Conservation (phyloP, 1,139 yeast species). For the Taphrina flavorubra region DNA sequence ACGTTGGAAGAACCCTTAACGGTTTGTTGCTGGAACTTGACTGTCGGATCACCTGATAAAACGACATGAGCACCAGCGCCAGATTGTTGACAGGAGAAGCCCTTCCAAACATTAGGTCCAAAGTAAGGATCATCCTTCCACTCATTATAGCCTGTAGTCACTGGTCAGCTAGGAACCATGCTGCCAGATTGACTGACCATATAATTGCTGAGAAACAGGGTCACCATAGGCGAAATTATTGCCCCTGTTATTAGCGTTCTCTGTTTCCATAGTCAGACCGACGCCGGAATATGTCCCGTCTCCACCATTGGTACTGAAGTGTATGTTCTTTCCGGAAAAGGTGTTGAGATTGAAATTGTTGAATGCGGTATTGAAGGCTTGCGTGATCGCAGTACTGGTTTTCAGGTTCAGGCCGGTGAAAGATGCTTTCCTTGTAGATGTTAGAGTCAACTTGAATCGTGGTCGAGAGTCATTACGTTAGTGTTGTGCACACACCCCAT, state of each 20-base stretch:
- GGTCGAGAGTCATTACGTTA: not conserved
- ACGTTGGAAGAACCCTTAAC: not conserved
- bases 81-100: not conserved
- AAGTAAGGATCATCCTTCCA: conserved; percentile 1
- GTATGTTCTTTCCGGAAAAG: not conserved
- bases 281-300: not conserved
- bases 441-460: not conserved
- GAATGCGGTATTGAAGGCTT: not conserved
- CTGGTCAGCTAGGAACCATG: not conserved
- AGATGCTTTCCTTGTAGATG: not conserved
- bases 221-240: not conserved
- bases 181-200: not conserved
- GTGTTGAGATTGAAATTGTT: not conserved
- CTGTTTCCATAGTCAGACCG: not conserved
- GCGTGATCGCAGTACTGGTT: not conserved
- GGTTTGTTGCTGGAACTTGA: not conserved
- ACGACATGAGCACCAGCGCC: not conserved
- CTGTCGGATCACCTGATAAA: not conserved
- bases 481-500: not conserved
- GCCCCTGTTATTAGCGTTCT: not conserved
- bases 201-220: not conserved
- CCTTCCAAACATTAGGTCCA: not conserved
- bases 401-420: not conserved
- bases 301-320: not conserved
- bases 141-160: not conserved